Evolutionary conservation across 75 land plant genomes (phyloP).

Genomic region (Chamaecyparis obtusa): DNA sequence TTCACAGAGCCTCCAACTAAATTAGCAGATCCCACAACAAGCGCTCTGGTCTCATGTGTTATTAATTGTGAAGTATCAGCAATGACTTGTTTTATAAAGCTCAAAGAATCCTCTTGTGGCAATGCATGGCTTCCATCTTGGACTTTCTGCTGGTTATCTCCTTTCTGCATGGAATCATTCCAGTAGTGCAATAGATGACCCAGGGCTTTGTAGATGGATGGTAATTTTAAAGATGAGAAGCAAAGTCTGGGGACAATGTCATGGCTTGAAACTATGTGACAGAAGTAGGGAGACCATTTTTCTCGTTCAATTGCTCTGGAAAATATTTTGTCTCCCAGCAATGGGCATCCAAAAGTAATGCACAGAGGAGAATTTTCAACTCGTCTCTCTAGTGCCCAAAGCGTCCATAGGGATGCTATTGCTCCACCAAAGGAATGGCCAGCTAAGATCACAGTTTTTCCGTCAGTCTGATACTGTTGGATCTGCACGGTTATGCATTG

Average conservation of each 20-base stretch:
- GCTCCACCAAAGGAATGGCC: constrained; percentile 17
- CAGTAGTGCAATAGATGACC: constrained; percentile 2
- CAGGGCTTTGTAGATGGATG: constrained; percentile 22
- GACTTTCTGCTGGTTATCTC: constrained; percentile 2
- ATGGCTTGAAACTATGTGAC: constrained; percentile 37
- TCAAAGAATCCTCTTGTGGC: not conserved
- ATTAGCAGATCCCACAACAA: constrained; percentile 40
- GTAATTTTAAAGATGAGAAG: constrained; percentile 39
- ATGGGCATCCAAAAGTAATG: constrained; percentile 64
- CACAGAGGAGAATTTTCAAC: constrained; percentile 17
- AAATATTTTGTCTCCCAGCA: constrained; percentile 43
- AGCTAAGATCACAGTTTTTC: constrained; percentile 10
- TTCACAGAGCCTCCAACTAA: constrained; percentile 28
- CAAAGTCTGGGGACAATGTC: constrained; percentile 60
- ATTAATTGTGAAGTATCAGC: constrained; percentile 31
- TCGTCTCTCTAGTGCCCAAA: not conserved
- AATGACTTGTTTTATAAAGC: constrained; percentile 18
- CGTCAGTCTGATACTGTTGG: not conserved
- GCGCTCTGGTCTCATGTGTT: constrained; percentile 29
- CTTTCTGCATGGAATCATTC: not conserved
- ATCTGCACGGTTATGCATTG: not conserved
- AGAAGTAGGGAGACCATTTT: constrained; percentile 43
- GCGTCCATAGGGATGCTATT: constrained; percentile 12
- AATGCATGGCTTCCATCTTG: constrained; percentile 8
- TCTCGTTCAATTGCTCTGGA: constrained; percentile 49